Conservation (phyloP, 768 basidiomycete genomes). For the Sporobolomyces pararoseus region DNA sequence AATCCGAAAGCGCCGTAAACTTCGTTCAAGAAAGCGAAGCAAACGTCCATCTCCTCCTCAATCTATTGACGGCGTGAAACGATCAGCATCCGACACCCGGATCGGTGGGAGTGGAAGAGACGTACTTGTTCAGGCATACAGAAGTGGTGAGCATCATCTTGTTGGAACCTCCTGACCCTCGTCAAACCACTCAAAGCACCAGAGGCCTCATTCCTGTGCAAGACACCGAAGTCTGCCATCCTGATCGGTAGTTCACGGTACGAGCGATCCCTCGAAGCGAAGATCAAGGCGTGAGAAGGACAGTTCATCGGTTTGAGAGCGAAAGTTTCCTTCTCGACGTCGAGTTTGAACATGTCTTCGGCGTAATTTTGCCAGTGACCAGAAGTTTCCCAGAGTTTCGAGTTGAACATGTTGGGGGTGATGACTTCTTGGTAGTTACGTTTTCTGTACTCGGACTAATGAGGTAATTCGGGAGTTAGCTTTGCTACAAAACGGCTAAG, state of each 20-base stretch:
- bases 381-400: conserved; percentile 94
- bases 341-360: conserved; percentile 94
- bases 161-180: conserved; percentile 87
- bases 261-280: conserved; percentile 85
- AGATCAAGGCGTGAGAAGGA: conserved; percentile 89
- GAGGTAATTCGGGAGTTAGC: not conserved
- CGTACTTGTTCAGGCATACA: conserved; percentile 83
- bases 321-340: conserved; percentile 93
- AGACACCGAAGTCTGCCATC: conserved; percentile 97
- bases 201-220: conserved; percentile 93
- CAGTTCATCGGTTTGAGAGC: conserved; percentile 95
- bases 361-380: conserved; percentile 98
- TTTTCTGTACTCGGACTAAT: conserved; percentile 82
- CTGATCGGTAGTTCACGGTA: conserved; percentile 95
- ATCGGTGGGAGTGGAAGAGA: not conserved
- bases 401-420: conserved; percentile 95
- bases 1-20: conserved; percentile 93
- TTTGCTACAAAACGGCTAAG: not conserved
- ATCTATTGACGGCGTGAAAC: conserved; percentile 55
- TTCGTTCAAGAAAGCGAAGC: conserved; percentile 93
- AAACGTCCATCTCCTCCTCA: conserved; percentile 72
- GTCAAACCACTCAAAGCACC: conserved; percentile 90
- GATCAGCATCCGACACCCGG: not conserved
- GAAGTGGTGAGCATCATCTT: conserved; percentile 98
- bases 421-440: conserved; percentile 97